Evolutionary conservation across 2,329 filamentous ascomycete species (phyloP), one percentile per base, ranked within the genome.

Genomic region (Allantophomopsis lycopodina): DNA sequence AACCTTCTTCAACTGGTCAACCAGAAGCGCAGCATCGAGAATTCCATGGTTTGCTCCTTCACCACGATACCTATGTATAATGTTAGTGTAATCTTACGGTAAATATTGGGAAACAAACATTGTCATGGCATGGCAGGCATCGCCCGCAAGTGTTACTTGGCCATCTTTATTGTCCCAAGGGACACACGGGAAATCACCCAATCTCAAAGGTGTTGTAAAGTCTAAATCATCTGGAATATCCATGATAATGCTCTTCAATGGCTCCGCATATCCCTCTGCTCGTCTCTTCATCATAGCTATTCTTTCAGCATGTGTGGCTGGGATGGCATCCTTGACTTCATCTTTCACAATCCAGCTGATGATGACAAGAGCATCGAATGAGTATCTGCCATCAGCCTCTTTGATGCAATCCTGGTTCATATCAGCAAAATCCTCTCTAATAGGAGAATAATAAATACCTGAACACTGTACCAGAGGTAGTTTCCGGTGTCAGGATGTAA

Each of bases 11-110:
- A 42, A 31, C 18, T 42, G 36, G 5, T 42, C 36, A 3, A 60
- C 55, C 32, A 73, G 59, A 23, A 68, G 64, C 2, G 59, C 48
- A 0, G 69, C 65, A 46, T 74, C 71, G 7, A 65, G 48, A 31
- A 75, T 67, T 4, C 64, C 69, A 37, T 73, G 69, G 43, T 75
- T 75, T 2, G 68, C 69, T 1, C 66, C 70, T 50, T 75, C 71
- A 2, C 71, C 71, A 6, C 70, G 62, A 45, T 68, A 70, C 74
- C 44, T 35, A 36, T 31, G 13, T 13, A 30, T 14, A 14, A 11
- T 20, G 40, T 41, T 13, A 34, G 23, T 6, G 3, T 28, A 12
- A 8, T 8, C 11, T 28, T 12, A 12, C 3, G 8, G 11, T 6
- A 28, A 28, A 10, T 4, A 28, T 6, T 3, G 23, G 23, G 8